These are phyloP conservation scores for Rhizopus arrhizus DNA, from an alignment of 371 early-diverging fungal genomes.

Conservation along the genomic window DNA sequence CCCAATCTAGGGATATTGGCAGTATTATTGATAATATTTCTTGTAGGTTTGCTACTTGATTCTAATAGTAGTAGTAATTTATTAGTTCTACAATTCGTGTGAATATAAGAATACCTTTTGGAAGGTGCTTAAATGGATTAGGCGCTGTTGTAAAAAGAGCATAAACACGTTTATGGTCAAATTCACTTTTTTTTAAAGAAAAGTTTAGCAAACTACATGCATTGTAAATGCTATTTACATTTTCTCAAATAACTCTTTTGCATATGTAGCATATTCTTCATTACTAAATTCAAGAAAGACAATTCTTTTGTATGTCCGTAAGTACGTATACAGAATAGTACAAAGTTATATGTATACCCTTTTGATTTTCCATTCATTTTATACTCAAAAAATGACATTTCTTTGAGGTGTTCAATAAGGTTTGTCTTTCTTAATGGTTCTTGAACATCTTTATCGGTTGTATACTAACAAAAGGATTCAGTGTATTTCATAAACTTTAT, in stretches of 20 bases:
- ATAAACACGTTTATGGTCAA: conserved; percentile 39
- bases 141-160: conserved; percentile 40
- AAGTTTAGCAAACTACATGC: no score
- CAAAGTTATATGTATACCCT: conserved; percentile 36
- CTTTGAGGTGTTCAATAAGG: conserved; percentile 42
- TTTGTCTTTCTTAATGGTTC: conserved; percentile 45
- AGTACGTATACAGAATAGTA: background rate
- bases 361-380: conserved; percentile 71
- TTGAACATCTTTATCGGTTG: conserved; percentile 54
- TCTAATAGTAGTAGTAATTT: background rate
- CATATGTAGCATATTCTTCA: conserved; percentile 40
- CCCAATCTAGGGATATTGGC: conserved; percentile 28
- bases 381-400: conserved; percentile 61
- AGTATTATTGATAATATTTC: conserved; percentile 31
- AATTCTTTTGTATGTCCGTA: conserved; percentile 27
- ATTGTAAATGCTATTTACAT: conserved; percentile 28
- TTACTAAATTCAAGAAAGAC: conserved; percentile 55
- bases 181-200: conserved; percentile 26
- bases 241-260: conserved; percentile 47
- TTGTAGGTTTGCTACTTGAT: conserved; percentile 29
- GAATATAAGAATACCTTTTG: conserved; percentile 40
- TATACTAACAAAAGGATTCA: conserved; percentile 39
- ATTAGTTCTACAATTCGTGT: background rate
- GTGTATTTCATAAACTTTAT: background rate
- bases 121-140: conserved; percentile 54